phyloP scores from a whole-genome alignment of 2,329 filamentous ascomycete species.

The Talaromyces sp. region DNA sequence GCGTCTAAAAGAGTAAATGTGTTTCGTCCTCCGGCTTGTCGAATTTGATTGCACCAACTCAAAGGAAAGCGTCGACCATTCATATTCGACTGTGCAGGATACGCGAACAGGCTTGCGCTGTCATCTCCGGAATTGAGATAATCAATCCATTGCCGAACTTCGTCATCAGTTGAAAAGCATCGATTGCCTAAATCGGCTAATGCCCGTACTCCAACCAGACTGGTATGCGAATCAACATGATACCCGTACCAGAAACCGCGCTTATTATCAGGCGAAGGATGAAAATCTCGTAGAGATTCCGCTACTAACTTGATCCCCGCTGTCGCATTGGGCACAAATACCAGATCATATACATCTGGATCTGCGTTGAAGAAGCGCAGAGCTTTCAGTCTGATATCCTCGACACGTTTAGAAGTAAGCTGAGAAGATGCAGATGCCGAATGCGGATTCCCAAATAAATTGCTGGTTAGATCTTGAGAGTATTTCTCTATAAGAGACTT shows the following conservation, averaged over 20 bases:
- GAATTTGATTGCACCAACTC: constrained; percentile 61
- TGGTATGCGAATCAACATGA: constrained; percentile 82
- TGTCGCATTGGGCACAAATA: constrained; percentile 91
- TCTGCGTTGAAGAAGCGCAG: constrained; percentile 78
- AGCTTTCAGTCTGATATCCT: constrained; percentile 69
- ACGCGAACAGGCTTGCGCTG: constrained; percentile 63
- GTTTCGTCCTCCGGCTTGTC: constrained; percentile 31
- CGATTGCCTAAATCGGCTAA: constrained; percentile 59
- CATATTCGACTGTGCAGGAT: constrained; percentile 91
- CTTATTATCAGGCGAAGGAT: background rate
- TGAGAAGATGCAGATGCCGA: constrained; percentile 82
- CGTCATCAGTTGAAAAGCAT: constrained; percentile 65
- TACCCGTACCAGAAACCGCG: constrained; percentile 79
- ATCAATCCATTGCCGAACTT: constrained; percentile 65
- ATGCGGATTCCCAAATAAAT: constrained; percentile 87
- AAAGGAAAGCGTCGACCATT: constrained; percentile 74
- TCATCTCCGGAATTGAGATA: constrained; percentile 18
- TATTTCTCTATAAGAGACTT: constrained; percentile 80
- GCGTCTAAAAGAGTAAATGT: constrained; percentile 77
- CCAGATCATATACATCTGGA: constrained; percentile 76
- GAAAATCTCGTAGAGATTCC: constrained; percentile 68
- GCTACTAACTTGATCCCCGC: constrained; percentile 83
- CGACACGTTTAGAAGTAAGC: constrained; percentile 69
- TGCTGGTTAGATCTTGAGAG: constrained; percentile 71
- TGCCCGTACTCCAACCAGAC: constrained; percentile 76